Evolutionary conservation across 2,329 filamentous ascomycete species (phyloP).

Genomic region (Botrytis aclada): DNA sequence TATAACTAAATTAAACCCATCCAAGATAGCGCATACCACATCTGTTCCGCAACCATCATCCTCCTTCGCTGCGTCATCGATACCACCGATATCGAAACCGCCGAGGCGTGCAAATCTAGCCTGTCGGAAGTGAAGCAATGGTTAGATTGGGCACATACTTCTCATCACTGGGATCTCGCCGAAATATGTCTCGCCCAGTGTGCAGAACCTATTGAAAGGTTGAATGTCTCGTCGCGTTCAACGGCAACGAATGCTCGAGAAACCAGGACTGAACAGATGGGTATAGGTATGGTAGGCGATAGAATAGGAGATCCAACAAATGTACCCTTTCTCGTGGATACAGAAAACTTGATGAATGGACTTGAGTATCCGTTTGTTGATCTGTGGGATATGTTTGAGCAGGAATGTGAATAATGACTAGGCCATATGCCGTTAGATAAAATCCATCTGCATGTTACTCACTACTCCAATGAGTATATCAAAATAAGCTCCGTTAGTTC

Average conservation of each 20-base stretch:
- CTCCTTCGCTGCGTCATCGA: slow-evolving; percentile 29
- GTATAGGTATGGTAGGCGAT: not conserved
- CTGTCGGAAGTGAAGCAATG: slow-evolving; percentile 20
- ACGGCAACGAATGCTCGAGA: no score
- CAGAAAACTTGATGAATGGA: not conserved
- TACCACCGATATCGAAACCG: slow-evolving; percentile 19
- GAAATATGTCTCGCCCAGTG: slow-evolving; percentile 40
- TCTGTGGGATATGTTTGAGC: slow-evolving; percentile 3
- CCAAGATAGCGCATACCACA: slow-evolving; percentile 36
- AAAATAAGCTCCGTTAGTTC: not conserved
- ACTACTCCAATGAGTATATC: not conserved
- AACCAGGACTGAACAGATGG: no score
- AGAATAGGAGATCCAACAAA: not conserved
- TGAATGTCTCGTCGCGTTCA: not conserved
- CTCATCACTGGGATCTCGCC: slow-evolving; percentile 30
- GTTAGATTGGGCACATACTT: slow-evolving; percentile 28
- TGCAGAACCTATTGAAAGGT: not conserved
- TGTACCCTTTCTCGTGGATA: not conserved
- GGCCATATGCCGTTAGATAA: not conserved
- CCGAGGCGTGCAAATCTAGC: slow-evolving; percentile 19
- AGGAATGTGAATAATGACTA: not conserved
- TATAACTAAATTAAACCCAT: no score
- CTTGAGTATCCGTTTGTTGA: slow-evolving; percentile 12
- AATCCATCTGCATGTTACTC: not conserved
- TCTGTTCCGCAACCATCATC: slow-evolving; percentile 31